A percentile compares a stretch with the other conserved stretches of the same genome.
These are phyloP conservation scores for Chaetoceros muelleri DNA, from an alignment of 108 stramenopile genomes.

Conservation along the genomic window DNA sequence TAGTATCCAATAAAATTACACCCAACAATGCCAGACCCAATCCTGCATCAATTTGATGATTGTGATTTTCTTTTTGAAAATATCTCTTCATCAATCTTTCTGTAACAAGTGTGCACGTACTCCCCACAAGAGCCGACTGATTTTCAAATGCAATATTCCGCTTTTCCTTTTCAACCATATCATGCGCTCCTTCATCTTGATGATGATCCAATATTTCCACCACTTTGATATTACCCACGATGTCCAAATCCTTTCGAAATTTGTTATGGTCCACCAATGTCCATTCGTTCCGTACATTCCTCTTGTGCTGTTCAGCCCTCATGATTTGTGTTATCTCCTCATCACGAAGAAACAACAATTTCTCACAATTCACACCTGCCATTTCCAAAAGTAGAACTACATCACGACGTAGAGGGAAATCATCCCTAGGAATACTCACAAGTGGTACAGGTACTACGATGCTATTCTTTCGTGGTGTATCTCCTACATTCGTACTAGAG, in stretches of 20 bases:
- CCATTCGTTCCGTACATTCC: too few species aligned
- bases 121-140: constrained; percentile 34
- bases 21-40: constrained; percentile 54
- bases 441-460: constrained; percentile 16
- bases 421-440: constrained; percentile 22
- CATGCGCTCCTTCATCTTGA: constrained; percentile 40
- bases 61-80: neutral
- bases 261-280: constrained; percentile 74
- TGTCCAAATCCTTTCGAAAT: neutral
- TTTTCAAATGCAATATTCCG: constrained; percentile 56
- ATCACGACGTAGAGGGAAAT: constrained; percentile 51
- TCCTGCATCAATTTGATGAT: neutral
- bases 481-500: too few species aligned
- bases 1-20: constrained; percentile 73
- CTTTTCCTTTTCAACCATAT: constrained; percentile 17
- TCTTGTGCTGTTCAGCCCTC: neutral
- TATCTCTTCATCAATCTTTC: constrained; percentile 20
- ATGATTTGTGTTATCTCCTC: neutral
- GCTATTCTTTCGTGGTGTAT: too few species aligned
- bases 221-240: constrained; percentile 22
- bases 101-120: constrained; percentile 49
- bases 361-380: constrained; percentile 27
- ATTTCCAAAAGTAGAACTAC: constrained; percentile 40
- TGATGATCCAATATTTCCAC: constrained; percentile 78
- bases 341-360: constrained; percentile 30